Evolutionary conservation across 2,329 filamentous ascomycete genomes (phyloP), one percentile per base, ranked within the genome.

Genomic region (Penicillium occitanis): DNA sequence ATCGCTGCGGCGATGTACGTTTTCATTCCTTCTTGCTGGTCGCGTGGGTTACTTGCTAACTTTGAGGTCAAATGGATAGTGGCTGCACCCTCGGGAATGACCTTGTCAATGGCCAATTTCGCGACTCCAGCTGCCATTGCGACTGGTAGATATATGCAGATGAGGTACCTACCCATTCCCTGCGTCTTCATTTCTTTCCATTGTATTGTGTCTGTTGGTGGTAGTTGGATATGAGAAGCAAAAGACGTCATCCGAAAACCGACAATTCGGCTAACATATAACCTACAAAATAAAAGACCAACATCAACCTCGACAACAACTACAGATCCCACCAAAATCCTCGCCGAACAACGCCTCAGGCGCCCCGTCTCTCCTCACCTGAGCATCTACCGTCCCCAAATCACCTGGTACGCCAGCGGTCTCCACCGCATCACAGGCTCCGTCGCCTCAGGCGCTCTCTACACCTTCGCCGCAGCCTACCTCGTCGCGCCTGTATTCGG

Each of bases 361-460:
- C 93, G 93, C 62, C 93, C 93, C 76, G 85, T 97, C 73, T 86
- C 92, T 55, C 93, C 93, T 64, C 93, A 97, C 77, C 87, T 97
- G 69, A 78, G 82, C 75, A 93, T 96, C 86, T 97, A 97, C 88
- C 86, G 88, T 78, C 87, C 90, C 67, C 88, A 92, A 79, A 91
- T 97, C 81, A 95, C 92, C 73, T 97, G 89, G 90, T 89, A 91
- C 79, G 85, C 85, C 71, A 89, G 88, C 72, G 88, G 84, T 66
- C 85, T 91, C 80, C 91, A 93, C 83, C 92, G 93, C 74, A 88
- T 97, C 82, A 94, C 92, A n/a, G 93, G 92, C 73, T 81, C 85
- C 75, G 79, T 85, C 67, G 85, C 96, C 71, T 89, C 88, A 67
- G 91, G 90, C 70, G 80, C 83, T 60, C 85, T 96, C 69, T 97